These are phyloP conservation scores for Suillus paluster DNA, from an alignment of 768 basidiomycete species.

Conservation along the genomic window DNA sequence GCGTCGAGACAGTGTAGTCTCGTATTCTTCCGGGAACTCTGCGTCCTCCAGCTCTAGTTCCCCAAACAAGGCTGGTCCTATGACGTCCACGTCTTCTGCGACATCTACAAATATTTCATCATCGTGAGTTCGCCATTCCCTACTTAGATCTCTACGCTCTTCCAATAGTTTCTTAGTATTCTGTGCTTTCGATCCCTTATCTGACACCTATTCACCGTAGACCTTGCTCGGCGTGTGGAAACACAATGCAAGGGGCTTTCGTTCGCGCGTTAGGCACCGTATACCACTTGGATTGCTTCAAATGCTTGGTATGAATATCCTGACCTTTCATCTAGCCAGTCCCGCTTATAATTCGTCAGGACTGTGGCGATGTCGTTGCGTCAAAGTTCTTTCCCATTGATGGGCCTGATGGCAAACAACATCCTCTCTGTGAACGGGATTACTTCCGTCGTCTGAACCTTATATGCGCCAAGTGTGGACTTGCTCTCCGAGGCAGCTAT, in stretches of 20 bases:
- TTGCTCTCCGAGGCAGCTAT: constrained; percentile 94
- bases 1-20: constrained; percentile 50
- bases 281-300: constrained; percentile 97
- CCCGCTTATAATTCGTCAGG: constrained; percentile 51
- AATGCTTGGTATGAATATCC: constrained; percentile 78
- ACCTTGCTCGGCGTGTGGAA: constrained; percentile 77
- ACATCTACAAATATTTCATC: constrained; percentile 60
- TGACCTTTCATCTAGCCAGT: background rate
- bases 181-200: constrained; percentile 14
- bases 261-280: constrained; percentile 93
- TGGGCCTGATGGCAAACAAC: constrained; percentile 83
- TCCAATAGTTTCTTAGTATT: background rate
- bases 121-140: constrained; percentile 50
- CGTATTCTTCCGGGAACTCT: constrained; percentile 60
- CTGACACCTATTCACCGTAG: constrained; percentile 38
- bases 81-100: constrained; percentile 55
- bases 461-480: constrained; percentile 94
- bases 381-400: constrained; percentile 99
- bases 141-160: constrained; percentile 15
- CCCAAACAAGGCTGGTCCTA: constrained; percentile 45
- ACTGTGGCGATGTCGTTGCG: constrained; percentile 95
- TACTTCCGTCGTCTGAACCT: constrained; percentile 96
- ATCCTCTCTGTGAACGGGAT: constrained; percentile 97
- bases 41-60: constrained; percentile 51
- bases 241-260: constrained; percentile 92